These are phyloP conservation scores for Globisporangium perplexum DNA, from an alignment of 352 stramenopile genomes.

Conservation along the genomic window DNA sequence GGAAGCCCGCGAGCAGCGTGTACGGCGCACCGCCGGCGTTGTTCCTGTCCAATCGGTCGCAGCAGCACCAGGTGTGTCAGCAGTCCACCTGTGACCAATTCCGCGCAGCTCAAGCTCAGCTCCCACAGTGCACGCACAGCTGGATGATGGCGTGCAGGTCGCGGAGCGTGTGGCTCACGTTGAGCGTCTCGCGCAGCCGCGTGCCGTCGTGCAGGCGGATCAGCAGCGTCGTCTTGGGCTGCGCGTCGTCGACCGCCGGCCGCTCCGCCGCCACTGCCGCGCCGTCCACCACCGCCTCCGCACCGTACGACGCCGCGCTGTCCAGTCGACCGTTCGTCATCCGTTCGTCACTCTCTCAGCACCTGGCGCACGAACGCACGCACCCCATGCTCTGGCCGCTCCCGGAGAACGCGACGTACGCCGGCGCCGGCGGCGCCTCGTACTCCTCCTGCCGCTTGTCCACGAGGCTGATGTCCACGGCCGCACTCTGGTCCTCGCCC, in stretches of 20 bases:
- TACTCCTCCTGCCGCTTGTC: constrained; percentile 87
- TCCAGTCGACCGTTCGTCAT: not conserved
- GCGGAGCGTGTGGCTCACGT: constrained; percentile 84
- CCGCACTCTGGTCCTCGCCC: constrained; percentile 53
- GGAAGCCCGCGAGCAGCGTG: constrained; percentile 90
- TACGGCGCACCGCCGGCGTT: constrained; percentile 76
- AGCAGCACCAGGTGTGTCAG: too few species aligned
- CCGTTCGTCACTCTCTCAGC: not conserved
- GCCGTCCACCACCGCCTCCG: constrained; percentile 43
- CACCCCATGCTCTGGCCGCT: constrained; percentile 77
- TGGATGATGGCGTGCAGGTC: constrained; percentile 87
- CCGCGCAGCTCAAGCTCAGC: too few species aligned
- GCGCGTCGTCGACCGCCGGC: constrained; percentile 78
- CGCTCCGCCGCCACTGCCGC: constrained; percentile 27
- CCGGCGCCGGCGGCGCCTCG: constrained; percentile 47
- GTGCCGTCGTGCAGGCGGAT: constrained; percentile 84
- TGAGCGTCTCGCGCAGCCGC: constrained; percentile 77
- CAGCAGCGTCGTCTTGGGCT: constrained; percentile 85
- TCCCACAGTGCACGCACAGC: constrained; percentile 31
- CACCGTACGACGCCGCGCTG: constrained; percentile 34
- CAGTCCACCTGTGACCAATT: too few species aligned
- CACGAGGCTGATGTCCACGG: constrained; percentile 78
- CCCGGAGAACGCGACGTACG: constrained; percentile 86
- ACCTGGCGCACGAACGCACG: not conserved
- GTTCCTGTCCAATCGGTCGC: constrained; percentile 32